phyloP scores from a whole-genome alignment of 2,329 filamentous ascomycete species.

The Aschersonia sp. region DNA sequence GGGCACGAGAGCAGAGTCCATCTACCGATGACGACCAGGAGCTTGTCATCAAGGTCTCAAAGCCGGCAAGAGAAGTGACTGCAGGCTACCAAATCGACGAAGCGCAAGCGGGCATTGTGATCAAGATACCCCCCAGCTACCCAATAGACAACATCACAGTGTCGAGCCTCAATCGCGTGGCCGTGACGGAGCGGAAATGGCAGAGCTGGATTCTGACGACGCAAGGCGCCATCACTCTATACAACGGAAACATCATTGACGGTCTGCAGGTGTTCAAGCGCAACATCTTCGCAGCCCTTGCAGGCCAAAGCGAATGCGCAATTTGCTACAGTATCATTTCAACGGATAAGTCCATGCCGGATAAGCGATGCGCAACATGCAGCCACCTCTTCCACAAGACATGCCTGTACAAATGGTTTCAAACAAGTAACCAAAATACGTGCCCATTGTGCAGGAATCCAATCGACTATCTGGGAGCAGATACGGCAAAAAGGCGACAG shows the following conservation, averaged over 20 bases:
- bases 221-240: slow-evolving; percentile 86
- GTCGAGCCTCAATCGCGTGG: slow-evolving; percentile 64
- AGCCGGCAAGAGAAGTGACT: slow-evolving; percentile 58
- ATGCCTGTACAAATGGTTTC: slow-evolving; percentile 96
- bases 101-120: slow-evolving; percentile 65
- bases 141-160: slow-evolving; percentile 70
- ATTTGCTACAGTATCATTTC: slow-evolving; percentile 96
- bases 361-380: slow-evolving; percentile 84
- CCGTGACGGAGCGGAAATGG: slow-evolving; percentile 85
- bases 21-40: slow-evolving; percentile 37
- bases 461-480: slow-evolving; percentile 45
- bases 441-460: slow-evolving; percentile 88
- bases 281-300: slow-evolving; percentile 76
- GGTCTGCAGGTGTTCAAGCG: slow-evolving; percentile 72
- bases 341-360: slow-evolving; percentile 74
- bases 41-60: slow-evolving; percentile 55
- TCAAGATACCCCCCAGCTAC: slow-evolving; percentile 67
- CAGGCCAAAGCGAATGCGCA: slow-evolving; percentile 87
- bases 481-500: slow-evolving; percentile 23
- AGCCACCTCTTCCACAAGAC: slow-evolving; percentile 83
- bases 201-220: slow-evolving; percentile 77
- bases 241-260: slow-evolving; percentile 77
- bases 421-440: slow-evolving; percentile 77
- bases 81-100: slow-evolving; percentile 84
- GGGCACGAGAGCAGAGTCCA: slow-evolving; percentile 41